Conservation (phyloP, 768 basidiomycete species). For the Saitozyma sp. region DNA sequence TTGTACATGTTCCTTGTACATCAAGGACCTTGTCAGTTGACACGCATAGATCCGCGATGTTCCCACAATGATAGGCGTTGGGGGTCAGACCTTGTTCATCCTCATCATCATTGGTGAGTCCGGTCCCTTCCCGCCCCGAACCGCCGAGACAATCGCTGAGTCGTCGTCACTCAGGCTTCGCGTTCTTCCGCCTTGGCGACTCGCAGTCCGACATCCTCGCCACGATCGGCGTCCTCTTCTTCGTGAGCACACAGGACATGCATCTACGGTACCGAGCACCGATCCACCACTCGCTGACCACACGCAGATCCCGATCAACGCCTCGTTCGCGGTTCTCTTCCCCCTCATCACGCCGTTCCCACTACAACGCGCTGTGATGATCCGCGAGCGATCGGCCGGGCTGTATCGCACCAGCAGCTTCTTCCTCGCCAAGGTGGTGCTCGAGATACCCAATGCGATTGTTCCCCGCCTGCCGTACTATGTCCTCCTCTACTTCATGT, state of each 20-base stretch:
- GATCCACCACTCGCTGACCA: too few relatives aligned
- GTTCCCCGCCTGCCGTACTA: constrained; percentile 4
- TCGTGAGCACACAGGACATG: not conserved
- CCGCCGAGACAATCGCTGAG: not conserved
- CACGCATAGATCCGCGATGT: constrained; percentile 5
- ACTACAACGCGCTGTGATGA: constrained; percentile 2
- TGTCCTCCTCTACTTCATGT: constrained; percentile 19
- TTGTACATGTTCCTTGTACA: not conserved
- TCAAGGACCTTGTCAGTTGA: not conserved
- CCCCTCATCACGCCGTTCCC: constrained; percentile 12
- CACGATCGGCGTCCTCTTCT: constrained; percentile 21
- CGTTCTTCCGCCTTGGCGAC: constrained; percentile 13
- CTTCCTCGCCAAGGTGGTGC: constrained; percentile 7
- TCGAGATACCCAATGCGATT: constrained; percentile 14
- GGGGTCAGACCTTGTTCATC: constrained; percentile 13
- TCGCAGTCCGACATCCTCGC: constrained; percentile 13
- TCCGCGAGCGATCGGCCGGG: constrained; percentile 8
- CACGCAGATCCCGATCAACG: constrained; percentile 10
- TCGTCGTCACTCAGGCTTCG: constrained; percentile 7
- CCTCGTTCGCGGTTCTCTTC: constrained; percentile 5
- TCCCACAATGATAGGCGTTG: constrained; percentile 3
- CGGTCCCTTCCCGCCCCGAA: not conserved
- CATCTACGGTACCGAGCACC: too few relatives aligned
- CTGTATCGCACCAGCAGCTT: constrained; percentile 10
- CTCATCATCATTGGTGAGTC: constrained; percentile 46